phyloP scores from a whole-genome alignment of 1,284 basidiomycete genomes.

The Somion occarium region DNA sequence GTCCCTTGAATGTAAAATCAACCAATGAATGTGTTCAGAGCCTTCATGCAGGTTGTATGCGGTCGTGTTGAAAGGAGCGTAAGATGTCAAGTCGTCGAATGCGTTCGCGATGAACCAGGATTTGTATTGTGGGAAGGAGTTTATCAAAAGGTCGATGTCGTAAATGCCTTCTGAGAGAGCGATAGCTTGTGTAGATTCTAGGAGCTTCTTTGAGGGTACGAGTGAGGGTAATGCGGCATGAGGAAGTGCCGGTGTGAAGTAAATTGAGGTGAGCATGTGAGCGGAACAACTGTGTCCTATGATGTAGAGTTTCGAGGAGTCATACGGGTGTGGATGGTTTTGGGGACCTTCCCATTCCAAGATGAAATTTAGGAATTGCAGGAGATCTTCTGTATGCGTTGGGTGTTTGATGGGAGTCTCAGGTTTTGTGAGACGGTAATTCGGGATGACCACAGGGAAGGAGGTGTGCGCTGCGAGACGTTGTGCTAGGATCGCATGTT shows the following conservation, averaged over 20 bases:
- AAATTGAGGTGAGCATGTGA: constrained; percentile 71
- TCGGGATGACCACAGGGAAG: constrained; percentile 62
- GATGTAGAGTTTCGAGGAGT: constrained; percentile 48
- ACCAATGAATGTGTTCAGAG: constrained; percentile 47
- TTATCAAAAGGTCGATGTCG: constrained; percentile 60
- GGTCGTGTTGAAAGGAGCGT: constrained; percentile 44
- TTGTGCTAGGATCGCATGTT: constrained; percentile 50
- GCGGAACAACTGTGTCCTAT: constrained; percentile 78
- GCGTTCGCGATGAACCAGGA: constrained; percentile 60
- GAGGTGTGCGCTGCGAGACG: constrained; percentile 43
- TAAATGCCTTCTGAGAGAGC: constrained; percentile 72
- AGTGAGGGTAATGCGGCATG: constrained; percentile 25
- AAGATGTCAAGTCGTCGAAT: constrained; percentile 50
- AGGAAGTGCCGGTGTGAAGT: constrained; percentile 46
- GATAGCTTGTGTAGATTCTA: constrained; percentile 47
- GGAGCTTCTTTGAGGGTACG: constrained; percentile 41
- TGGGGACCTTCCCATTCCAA: constrained; percentile 35
- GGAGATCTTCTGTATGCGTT: constrained; percentile 61
- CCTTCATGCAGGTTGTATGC: constrained; percentile 33
- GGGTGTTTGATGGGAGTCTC: constrained; percentile 53
- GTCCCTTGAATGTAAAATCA: constrained; percentile 68
- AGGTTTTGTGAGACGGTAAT: constrained; percentile 63
- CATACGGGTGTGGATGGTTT: constrained; percentile 27
- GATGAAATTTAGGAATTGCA: constrained; percentile 56
- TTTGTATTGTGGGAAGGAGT: constrained; percentile 57